A percentile compares a stretch with the other conserved stretches of the same genome.
These are phyloP conservation scores for Orbilia oligospora DNA, from an alignment of 2,329 filamentous ascomycete genomes.

Conservation along the genomic window DNA sequence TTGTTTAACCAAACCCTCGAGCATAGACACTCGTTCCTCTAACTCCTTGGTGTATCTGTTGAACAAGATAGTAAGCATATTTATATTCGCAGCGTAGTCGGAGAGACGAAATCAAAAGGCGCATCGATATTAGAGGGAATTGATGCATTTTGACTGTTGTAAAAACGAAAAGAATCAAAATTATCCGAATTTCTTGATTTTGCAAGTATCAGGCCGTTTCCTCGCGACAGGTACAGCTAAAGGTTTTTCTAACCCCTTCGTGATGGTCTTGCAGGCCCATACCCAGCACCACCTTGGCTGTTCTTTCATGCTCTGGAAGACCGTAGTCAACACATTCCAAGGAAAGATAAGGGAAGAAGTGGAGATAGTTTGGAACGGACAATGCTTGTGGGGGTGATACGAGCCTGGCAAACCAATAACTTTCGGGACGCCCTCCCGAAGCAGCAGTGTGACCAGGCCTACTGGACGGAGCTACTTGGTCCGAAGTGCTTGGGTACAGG, in stretches of 20 bases:
- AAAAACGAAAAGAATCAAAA: slow-evolving; percentile 31
- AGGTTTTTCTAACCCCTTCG: slow-evolving; percentile 49
- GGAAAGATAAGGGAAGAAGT: slow-evolving; percentile 57
- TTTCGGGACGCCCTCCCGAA: slow-evolving; percentile 61
- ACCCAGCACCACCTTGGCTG: slow-evolving; percentile 46
- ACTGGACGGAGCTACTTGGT: slow-evolving; percentile 57
- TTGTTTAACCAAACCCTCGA: slow-evolving; percentile 58
- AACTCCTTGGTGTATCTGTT: slow-evolving; percentile 59
- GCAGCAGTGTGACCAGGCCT: slow-evolving; percentile 44
- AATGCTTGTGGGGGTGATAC: slow-evolving; percentile 38
- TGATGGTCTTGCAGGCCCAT: slow-evolving; percentile 52
- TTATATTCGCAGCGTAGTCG: slow-evolving; percentile 62
- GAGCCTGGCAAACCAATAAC: slow-evolving; percentile 32
- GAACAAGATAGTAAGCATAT: slow-evolving; percentile 56
- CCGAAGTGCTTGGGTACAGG: slow-evolving; percentile 58
- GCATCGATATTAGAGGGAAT: slow-evolving; percentile 56
- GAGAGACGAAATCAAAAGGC: slow-evolving; percentile 34
- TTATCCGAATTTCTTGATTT: slow-evolving; percentile 44
- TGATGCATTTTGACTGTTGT: slow-evolving; percentile 47
- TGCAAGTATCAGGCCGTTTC: slow-evolving; percentile 32
- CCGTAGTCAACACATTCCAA: slow-evolving; percentile 53
- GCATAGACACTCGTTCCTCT: slow-evolving; percentile 55
- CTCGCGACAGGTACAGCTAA: slow-evolving; percentile 54
- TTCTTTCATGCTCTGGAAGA: slow-evolving; percentile 8
- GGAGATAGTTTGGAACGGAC: slow-evolving; percentile 34